Evolutionary conservation across 1,139 yeast genomes (phyloP), one percentile per base, ranked within the genome.

Genomic region (Nakaseomyces sp.): DNA sequence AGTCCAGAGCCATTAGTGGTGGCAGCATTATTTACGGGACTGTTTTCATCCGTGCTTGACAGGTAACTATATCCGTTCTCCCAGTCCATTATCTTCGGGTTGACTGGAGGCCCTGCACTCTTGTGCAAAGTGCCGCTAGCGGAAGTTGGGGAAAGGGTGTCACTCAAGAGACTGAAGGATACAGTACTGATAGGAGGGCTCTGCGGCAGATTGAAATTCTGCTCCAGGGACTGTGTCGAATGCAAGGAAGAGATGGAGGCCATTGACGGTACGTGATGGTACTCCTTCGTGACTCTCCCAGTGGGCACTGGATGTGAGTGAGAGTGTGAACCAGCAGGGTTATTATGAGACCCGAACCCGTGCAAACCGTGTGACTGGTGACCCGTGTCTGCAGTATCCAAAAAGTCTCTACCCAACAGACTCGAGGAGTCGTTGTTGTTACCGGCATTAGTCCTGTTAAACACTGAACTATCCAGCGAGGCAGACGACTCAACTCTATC

Each of bases 181-280:
- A 28, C 24, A 47, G 42, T 47, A 12, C 51, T 45, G 39, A 56
- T 35, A 12, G 55, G 50, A 4, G 60, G 58, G 28, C 58, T 56
- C 37, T 56, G 56, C 15, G 60, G 61, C 7, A 57, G 44, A 10
- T 51, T 43, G 40, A 58, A 47, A 35, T 53, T 56, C 30, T 57
- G 60, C 26, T 58, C 63, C 13, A 59, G 44, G 4, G 63, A 60
- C 30, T 58, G 60, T 13, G 60, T 50, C 8, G 64, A 60, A 20
- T 58, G 60, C 16, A 59, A 43, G 1, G 63, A 59, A 3, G 62
- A 57, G 12, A 58, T 49, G 5, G 64, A 56, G 2, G 57, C 57
- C 38, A 55, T 47, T 12, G 61, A 53, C 17, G 58, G 54, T 2
- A 55, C 58, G 41, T 56, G 58, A 18, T 53, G 60, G 33, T 53